Conservation (phyloP, 2,329 filamentous ascomycete species). For the Thermoascus crustaceus region DNA sequence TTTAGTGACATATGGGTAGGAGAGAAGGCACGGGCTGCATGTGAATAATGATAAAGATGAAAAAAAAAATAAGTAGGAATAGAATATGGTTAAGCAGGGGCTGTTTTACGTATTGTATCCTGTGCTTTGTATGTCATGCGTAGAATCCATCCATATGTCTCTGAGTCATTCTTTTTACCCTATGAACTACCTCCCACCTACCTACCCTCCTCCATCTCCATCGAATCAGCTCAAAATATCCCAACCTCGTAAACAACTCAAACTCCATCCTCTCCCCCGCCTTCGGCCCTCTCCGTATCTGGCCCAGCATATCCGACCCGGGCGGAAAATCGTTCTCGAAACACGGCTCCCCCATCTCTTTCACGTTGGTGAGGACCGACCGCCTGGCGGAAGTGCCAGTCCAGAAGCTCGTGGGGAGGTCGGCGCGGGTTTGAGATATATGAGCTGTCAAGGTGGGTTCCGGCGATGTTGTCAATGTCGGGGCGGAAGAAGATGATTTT, state of each 20-base stretch:
- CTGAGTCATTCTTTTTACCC: too few relatives aligned
- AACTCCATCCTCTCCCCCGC: conserved; percentile 17
- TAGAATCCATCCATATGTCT: too few relatives aligned
- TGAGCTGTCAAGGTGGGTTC: conserved; percentile 1
- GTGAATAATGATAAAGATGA: too few relatives aligned
- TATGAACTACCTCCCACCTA: too few relatives aligned
- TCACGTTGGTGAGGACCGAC: conserved; percentile 4
- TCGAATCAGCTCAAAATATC: conserved; percentile 4
- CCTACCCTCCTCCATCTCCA: too few relatives aligned
- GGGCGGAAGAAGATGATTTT: conserved; percentile 2
- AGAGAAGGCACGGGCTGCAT: too few relatives aligned
- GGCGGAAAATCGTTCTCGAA: conserved; percentile 13
- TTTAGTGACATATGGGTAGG: too few relatives aligned
- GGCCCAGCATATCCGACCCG: conserved; percentile 3
- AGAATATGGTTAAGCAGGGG: too few relatives aligned
- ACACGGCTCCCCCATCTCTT: conserved; percentile 13
- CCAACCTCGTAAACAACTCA: conserved; percentile 7
- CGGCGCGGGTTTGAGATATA: conserved; percentile 1
- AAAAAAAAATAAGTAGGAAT: too few relatives aligned
- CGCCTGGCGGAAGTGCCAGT: conserved; percentile 5
- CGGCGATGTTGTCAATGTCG: neutral
- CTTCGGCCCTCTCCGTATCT: conserved; percentile 7
- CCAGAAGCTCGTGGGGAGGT: conserved; percentile 1
- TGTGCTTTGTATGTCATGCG: too few relatives aligned
- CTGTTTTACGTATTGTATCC: too few relatives aligned